Evolutionary conservation across 345 rosid species (phyloP).

Genomic region (Barbarea vulgaris): DNA sequence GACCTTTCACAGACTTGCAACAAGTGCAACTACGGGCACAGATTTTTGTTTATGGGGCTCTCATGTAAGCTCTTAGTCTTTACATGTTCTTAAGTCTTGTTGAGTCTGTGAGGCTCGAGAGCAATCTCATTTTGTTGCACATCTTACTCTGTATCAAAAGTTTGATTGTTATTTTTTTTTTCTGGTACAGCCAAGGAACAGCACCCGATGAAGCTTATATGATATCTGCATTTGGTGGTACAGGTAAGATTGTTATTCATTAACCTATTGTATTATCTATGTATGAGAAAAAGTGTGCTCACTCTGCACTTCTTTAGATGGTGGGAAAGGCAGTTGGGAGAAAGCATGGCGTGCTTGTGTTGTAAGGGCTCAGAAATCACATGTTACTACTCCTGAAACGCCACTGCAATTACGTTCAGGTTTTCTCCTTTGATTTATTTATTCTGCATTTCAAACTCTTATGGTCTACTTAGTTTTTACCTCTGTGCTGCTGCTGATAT

Average conservation of each 20-base stretch:
- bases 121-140: background rate
- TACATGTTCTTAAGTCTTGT: conserved; percentile 17
- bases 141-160: conserved; percentile 20
- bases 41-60: conserved; percentile 95
- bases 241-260: conserved; percentile 53
- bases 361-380: conserved; percentile 64
- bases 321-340: conserved; percentile 84
- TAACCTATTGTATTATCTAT: conserved; percentile 22
- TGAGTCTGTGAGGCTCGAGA: conserved; percentile 10
- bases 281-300: conserved; percentile 10
- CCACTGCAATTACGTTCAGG: conserved; percentile 75
- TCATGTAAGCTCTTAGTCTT: conserved; percentile 65
- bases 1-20: conserved; percentile 94
- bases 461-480: conserved; percentile 21
- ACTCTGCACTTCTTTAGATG: conserved; percentile 57
- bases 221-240: conserved; percentile 96
- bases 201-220: conserved; percentile 96
- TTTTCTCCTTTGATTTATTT: conserved; percentile 36
- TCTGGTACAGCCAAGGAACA: conserved; percentile 75
- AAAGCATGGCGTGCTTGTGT: conserved; percentile 69
- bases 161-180: conserved; percentile 12
- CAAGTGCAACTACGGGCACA: conserved; percentile 99
- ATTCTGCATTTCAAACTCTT: conserved; percentile 6
- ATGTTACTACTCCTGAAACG: conserved; percentile 57
- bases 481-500: conserved; percentile 48